Conservation (phyloP, 2,329 filamentous ascomycete species). For the Hymenoscyphus albidus region DNA sequence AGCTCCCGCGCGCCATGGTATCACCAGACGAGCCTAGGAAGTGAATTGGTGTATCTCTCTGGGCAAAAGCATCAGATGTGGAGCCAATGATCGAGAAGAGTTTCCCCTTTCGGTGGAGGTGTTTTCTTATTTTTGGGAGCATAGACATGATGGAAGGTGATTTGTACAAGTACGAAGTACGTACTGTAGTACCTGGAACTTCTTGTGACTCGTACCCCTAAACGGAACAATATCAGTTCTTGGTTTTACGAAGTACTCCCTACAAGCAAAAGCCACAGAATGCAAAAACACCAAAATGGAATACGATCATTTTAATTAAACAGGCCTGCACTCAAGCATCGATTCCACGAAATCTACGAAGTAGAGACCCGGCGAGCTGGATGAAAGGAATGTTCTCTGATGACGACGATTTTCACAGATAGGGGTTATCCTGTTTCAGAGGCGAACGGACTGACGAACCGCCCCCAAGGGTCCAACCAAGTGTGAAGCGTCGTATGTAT, state of each 20-base stretch:
- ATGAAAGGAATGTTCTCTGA: neutral
- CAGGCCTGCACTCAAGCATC: neutral
- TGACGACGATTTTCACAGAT: neutral
- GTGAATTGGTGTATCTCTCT: neutral
- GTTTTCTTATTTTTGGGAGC: neutral
- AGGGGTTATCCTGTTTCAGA: slow-evolving; percentile 1
- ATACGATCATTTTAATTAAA: neutral
- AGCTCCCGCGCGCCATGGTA: neutral
- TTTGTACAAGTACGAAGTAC: neutral
- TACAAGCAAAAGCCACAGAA: neutral
- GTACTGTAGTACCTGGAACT: neutral
- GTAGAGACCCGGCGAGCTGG: neutral
- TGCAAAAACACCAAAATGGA: neutral
- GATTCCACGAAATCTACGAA: neutral
- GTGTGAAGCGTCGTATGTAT: neutral
- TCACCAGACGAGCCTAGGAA: neutral
- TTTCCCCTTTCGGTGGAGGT: neutral
- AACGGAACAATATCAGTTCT: neutral
- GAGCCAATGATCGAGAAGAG: neutral
- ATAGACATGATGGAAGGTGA: neutral
- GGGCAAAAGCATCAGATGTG: neutral
- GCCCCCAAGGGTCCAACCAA: neutral
- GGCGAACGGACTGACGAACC: neutral
- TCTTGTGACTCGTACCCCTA: neutral
- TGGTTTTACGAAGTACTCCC: neutral